Base-by-base conservation (phyloP, 2,329 filamentous ascomycete genomes). In the Sporothrix pseudoabietina region DNA sequence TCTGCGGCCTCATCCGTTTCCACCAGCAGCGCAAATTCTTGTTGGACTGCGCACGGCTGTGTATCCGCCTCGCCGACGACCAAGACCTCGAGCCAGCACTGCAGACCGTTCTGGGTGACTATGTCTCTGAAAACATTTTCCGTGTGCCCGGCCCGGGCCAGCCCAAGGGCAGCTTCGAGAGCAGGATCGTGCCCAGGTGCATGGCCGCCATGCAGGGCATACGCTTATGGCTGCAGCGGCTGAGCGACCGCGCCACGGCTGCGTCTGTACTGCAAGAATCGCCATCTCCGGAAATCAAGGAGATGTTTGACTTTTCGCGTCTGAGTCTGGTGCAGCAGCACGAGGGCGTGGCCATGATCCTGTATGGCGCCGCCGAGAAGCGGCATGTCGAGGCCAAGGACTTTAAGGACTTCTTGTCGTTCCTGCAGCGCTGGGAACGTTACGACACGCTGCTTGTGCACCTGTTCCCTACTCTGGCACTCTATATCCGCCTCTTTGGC, bases 241-340 rank as follows among this genome's bases (percentile, higher is more conserved):
- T 98, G 30, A 85, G 87, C 9, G 94, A 98, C 77, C 92, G 92
- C 78, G 84, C 93, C 54, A 90, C 93, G 73, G 92, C 92, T 72
- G 90, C 90, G 9, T 88, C 91, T 41, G 87, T 97, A 3, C 86
- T 98, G 14, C 92, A 92, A 4, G 89, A 92, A 76, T 84, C 84
- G 7, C 80, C 78, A 71, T 80, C 83, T 61, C 85, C 87, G 10
- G 92, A 94, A 76, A 86, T 91, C 73, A 86, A 91, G 76, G 93
- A 97, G 79, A 91, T 91, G 3, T 87, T 97, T 75, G 91, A 94
- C 77, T 92, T 93, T 78, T 93, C 97, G 78, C 89, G 91, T 61
- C 84, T 89, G 76, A 97, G 93, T 78, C 86, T 99, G 70, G 89
- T 91, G 30, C 91, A 93, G 78, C 95, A 99, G 81, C 97, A 99